Base-by-base conservation (phyloP, 768 basidiomycete species). In the Tricholoma hemisulphureum region DNA sequence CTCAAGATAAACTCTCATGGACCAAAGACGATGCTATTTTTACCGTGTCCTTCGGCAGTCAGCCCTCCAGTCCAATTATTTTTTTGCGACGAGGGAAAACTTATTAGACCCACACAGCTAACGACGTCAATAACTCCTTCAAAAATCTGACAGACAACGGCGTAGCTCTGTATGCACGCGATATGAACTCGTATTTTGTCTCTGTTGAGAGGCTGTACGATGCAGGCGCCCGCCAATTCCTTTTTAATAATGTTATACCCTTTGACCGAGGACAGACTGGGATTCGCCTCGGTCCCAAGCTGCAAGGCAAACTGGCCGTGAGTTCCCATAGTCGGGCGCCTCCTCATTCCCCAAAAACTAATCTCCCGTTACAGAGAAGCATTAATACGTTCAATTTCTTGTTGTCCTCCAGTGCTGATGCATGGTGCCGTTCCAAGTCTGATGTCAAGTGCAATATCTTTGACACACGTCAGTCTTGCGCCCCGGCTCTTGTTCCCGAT, bases 221-320 rank as follows among this genome's bases (percentile, higher is more conserved):
- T 9, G 66, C 61, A 2, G 66, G 66, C 11, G 66, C 64, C 11
- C 60, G 66, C 11, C 64, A 61, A 6, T 67, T 67, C 31, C 49
- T 67, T 2, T 67, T 67, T 46, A 67, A 67, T 16, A 63, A 65
- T 32, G 57, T 65, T 10, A 60, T 67, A 13, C 66, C 66, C 2
- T 67, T 65, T 37, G 64, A 67, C 55, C 56, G 66, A 24, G 64
- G 64, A 6, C 61, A 62, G 24, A 59, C 53, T 10, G 66, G 66
- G 0, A 57, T 63, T 20, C 24, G 43, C 20, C 59, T 59, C n/a
- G 64, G 66, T 21, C 13, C 59, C 6, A 50, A 51, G 18, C 54
- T 67, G 0, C 61, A 65, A 24, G 62, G 58, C 24, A 65, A 62
- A 53, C 35, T 67, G 57, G 63, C 61, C 46, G 66, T 65, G 56